Base-by-base conservation (phyloP, 306 rosid species). In the Purshia tridentata region DNA sequence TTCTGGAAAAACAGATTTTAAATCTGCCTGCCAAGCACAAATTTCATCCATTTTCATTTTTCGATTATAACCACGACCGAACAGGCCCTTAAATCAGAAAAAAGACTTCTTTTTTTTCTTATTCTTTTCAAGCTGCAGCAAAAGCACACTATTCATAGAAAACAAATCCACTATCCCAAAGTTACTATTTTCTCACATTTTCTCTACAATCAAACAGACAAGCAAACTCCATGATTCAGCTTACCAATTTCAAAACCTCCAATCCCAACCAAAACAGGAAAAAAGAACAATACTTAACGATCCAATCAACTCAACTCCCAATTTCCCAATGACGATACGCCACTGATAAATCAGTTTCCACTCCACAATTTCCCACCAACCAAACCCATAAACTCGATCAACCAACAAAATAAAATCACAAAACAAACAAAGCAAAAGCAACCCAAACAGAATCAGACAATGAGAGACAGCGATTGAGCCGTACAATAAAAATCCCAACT, bases 201-300 rank as follows among this genome's bases (percentile, higher is more conserved):
- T 66, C 64, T 58, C 75, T 65, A 69, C 79, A 74, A 58, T 76
- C 80, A 68, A 80, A 63, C 50, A 76, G 37, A 72, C 18, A 42
- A 61, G 63, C 77, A 47, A 44, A 64, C 57, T 57, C 16, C 22
- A 66, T 51, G 35, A 65, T 49, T 69, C 79, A 39, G 29, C 22
- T 13, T 54, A 74, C 61, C 77, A 69, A 60, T 51, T 9, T 20
- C 60, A 14, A 82, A 72, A 70, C 29, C 67, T 49, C 59, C 72
- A 46, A 61, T 0, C 47, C 65, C 75, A 81, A 8, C 19, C 15
- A 50, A 4, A 50, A 65, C 61, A 15, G 16, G 42, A 65, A 51
- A 63, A 29, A 42, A 65, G 42, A 80, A 82, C 73, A 79, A 18
- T 5, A 5, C 56, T 23, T 57, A 40, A 58, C 46, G 76, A 72